Evolutionary conservation across 129 eudicot species (phyloP), one percentile per base, ranked within the genome.

Genomic region (Saussurea involucrata): DNA sequence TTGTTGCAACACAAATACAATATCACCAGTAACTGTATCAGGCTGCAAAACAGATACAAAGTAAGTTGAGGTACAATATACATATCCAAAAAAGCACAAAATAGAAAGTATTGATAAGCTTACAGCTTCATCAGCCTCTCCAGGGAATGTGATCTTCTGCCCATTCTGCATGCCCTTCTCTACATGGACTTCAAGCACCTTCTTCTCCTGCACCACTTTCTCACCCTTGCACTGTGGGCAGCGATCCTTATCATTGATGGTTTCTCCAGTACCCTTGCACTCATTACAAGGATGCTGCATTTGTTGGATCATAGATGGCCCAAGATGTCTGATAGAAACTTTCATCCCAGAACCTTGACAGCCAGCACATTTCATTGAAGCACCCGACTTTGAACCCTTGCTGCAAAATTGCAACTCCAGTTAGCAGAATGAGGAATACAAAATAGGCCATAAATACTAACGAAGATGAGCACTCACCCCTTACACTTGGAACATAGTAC

Each of bases 81-180:
- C n/a, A n/a, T n/a, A n/a, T n/a, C n/a, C n/a, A n/a, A n/a, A n/a
- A n/a, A 1, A n/a, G 40, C 20, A 17, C 8, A 5, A 31, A 24
- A 60, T 27, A 31, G n/a, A n/a, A n/a, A n/a, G n/a, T 7, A 11
- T 13, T 22, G 33, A 8, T 20, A n/a, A 63, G 8, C 86, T 6
- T 82, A 90, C 96, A 64, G 91, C 96, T 84, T 90, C 91, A 73
- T 88, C 93, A 31, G 96, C 96, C 46, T 88, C 96, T 11, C 96
- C 96, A 3, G 86, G 85, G 82, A 90, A 91, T 5, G 93, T 88
- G 8, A 91, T 86, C 75, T 91, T 86, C 76, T 86, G 96, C 4
- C 89, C 85, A 44, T 90, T 80, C 75, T 83, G 85, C 96, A 88
- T 91, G 4, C 96, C 96, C 85, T 91, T 91, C 34, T 91, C 97